Evolutionary conservation across 768 basidiomycete species (phyloP), one percentile per base, ranked within the genome.

Genomic region (Suillus fuscotomentosus): DNA sequence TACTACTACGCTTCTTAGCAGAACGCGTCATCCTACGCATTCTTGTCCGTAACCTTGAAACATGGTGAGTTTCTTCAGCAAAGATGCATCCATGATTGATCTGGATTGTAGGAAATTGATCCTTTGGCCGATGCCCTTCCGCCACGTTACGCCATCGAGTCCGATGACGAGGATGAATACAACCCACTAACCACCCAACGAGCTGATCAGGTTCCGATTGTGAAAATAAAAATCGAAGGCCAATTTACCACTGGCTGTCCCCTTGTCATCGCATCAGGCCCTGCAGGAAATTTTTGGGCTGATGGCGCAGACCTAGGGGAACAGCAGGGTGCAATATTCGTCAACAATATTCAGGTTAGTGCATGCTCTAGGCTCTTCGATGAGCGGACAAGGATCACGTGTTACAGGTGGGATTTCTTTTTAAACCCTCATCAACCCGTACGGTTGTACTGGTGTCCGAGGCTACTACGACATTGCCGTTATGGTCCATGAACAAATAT

Each of bases 131-230:
- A 88, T 69, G 77, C 78, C 57, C 76, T 78, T 4, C 86, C 88
- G 2, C 85, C 88, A 42, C 82, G 88, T 62, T 80, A 89, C 65
- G 83, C 83, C 43, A 75, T 88, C 57, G 88, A 89, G 69, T 88
- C 87, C 5, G 88, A 89, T 65, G 87, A 88, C n/a, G 87, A 87
- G 65, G 88, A 89, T 60, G 86, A 88, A 68, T 78, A 79, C 65
- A 83, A 83, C 61, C 83, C 84, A 15, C 71, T 81, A 3, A 68
- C 72, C 4, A 34, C 54, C 31, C 50, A 56, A n/a, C 24, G 17
- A 22, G 51, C 68, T 60, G 64, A 69, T 64, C 67, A 53, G 14
- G 67, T 31, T 24, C 64, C 48, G 51, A 67, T 70, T 57, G 61
- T 66, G 67, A 54, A 78, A 41, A 68, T 85, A 67, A 75, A 79